phyloP scores from a whole-genome alignment of 2,329 filamentous ascomycete genomes.

The Aotearoamyces nothofagi region DNA sequence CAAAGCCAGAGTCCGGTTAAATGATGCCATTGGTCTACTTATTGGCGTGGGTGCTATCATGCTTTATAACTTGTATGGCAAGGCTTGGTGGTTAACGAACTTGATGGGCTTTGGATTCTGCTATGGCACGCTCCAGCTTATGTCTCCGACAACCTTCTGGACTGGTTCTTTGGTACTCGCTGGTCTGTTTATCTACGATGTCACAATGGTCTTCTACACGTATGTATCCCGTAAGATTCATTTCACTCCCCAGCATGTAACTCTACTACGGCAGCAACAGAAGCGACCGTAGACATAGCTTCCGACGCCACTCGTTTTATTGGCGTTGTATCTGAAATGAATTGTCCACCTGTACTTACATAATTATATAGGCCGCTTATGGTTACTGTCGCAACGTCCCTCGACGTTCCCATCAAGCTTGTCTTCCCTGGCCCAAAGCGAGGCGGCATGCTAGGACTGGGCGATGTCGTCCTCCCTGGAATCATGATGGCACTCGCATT shows the following conservation, averaged over 20 bases:
- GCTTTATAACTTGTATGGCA: constrained; percentile 14
- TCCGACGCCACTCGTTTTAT: too few species aligned
- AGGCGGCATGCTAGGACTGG: constrained; percentile 71
- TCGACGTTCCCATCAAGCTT: constrained; percentile 89
- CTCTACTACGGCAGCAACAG: too few species aligned
- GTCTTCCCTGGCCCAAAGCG: constrained; percentile 57
- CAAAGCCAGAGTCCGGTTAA: constrained; percentile 11
- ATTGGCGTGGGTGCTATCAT: constrained; percentile 13
- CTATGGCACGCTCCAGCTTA: constrained; percentile 65
- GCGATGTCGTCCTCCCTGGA: constrained; percentile 87
- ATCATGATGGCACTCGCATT: constrained; percentile 80
- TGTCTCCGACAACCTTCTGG: constrained; percentile 78
- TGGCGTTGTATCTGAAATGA: too few species aligned
- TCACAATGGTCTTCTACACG: constrained; percentile 83
- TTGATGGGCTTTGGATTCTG: constrained; percentile 76
- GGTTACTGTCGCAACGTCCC: constrained; percentile 72
- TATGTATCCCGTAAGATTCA: constrained; percentile 28
- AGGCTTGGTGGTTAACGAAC: constrained; percentile 49
- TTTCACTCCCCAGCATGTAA: background rate
- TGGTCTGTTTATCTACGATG: constrained; percentile 86
- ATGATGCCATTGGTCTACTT: constrained; percentile 15
- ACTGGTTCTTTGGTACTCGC: constrained; percentile 66
- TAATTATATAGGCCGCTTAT: constrained; percentile 50
- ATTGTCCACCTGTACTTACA: constrained; percentile 3
- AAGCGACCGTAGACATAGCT: too few species aligned